A percentile compares a stretch with the other conserved stretches of the same genome.
These are phyloP conservation scores for Exophiala lecanii-corni DNA, from an alignment of 2,329 filamentous ascomycete genomes.

Conservation along the genomic window DNA sequence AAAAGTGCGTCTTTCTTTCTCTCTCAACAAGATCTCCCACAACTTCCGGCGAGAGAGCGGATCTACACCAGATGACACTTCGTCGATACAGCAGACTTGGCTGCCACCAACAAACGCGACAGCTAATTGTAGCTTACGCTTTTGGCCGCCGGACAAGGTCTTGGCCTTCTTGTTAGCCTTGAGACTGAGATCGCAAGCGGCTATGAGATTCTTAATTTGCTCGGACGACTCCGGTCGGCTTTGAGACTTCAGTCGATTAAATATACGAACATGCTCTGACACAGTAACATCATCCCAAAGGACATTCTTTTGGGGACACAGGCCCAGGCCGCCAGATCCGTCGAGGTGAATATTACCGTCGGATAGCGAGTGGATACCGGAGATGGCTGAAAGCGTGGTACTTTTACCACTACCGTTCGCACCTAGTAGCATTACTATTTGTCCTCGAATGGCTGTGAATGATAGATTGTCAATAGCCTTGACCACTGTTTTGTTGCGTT, in stretches of 20 bases:
- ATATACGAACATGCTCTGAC: conserved; percentile 74
- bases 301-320: conserved; percentile 89
- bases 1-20: conserved; percentile 74
- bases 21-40: conserved; percentile 85
- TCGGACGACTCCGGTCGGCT: conserved; percentile 51
- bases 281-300: conserved; percentile 87
- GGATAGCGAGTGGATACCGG: conserved; percentile 71
- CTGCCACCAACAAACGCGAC: conserved; percentile 93
- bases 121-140: conserved; percentile 82
- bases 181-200: conserved; percentile 65
- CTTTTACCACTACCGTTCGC: conserved; percentile 88
- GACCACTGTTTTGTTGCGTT: conserved; percentile 45
- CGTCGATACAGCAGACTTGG: conserved; percentile 81
- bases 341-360: conserved; percentile 72
- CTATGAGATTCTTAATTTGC: conserved; percentile 60
- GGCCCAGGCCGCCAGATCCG: conserved; percentile 72
- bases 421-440: conserved; percentile 79
- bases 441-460: conserved; percentile 66
- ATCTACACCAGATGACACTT: conserved; percentile 82
- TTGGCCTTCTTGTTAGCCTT: conserved; percentile 68
- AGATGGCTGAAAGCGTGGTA: conserved; percentile 81
- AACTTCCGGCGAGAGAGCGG: conserved; percentile 80
- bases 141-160: conserved; percentile 84
- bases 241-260: conserved; percentile 72
- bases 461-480: conserved; percentile 69